A percentile compares a stretch with the other conserved stretches of the same genome.
phyloP scores from a whole-genome alignment of 1,284 basidiomycete species.

The Tilletia indica region DNA sequence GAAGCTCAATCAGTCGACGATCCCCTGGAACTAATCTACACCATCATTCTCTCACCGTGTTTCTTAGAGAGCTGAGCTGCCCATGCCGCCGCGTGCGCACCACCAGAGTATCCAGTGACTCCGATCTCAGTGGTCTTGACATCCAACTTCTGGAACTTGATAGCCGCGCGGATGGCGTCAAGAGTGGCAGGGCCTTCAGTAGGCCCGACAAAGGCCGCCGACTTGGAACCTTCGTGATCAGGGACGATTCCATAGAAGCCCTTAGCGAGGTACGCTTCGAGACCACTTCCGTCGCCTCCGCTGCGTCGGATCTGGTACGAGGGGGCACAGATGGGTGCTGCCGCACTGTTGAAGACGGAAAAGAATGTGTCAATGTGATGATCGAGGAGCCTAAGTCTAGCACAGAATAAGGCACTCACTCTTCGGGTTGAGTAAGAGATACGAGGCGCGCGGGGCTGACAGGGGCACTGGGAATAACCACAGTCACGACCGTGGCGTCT shows the following conservation, averaged over 20 bases:
- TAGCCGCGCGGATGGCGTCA: constrained; percentile 20
- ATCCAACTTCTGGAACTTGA: not conserved
- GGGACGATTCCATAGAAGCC: constrained; percentile 23
- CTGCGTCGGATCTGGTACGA: constrained; percentile 20
- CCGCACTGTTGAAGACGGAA: not conserved
- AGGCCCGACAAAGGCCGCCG: constrained; percentile 26
- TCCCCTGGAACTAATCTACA: too few species aligned
- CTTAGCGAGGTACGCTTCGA: constrained; percentile 9
- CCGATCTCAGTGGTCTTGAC: constrained; percentile 16
- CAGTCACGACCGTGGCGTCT: constrained; percentile 24
- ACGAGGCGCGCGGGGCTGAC: constrained; percentile 18
- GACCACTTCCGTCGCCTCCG: not conserved
- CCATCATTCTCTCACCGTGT: constrained; percentile 15
- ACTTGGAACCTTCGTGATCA: constrained; percentile 23
- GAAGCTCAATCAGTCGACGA: too few species aligned
- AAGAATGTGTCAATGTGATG: too few species aligned
- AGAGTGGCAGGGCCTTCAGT: constrained; percentile 21
- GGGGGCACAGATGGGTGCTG: constrained; percentile 18
- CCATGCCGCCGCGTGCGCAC: constrained; percentile 25
- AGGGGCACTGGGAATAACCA: constrained; percentile 17
- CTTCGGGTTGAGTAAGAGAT: constrained; percentile 17
- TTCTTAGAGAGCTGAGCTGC: constrained; percentile 17
- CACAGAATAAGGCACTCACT: not conserved
- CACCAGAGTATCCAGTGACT: constrained; percentile 27
- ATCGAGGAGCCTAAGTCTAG: too few species aligned